A percentile compares a stretch with the other conserved stretches of the same genome.
These are phyloP conservation scores for Ascoidea asiatica DNA, from an alignment of 805 yeast species.

Conservation along the genomic window DNA sequence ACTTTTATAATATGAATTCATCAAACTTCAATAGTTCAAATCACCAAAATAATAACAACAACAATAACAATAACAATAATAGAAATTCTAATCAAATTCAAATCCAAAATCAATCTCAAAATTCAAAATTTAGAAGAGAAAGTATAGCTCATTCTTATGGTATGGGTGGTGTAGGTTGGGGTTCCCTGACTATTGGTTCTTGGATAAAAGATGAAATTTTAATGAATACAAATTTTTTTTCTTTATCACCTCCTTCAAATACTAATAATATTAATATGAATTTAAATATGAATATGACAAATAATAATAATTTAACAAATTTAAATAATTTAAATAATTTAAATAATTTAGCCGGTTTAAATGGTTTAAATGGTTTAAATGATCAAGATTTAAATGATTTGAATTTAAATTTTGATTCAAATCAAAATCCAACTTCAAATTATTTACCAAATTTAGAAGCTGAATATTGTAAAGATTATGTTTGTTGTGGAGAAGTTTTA, in stretches of 20 bases:
- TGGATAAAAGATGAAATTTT: constrained; percentile 93
- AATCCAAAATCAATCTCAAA: constrained; percentile 19
- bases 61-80: constrained; percentile 4
- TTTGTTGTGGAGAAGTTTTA: constrained; percentile 85
- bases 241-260: background rate
- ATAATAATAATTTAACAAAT: background rate
- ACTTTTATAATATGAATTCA: background rate
- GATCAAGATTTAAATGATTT: background rate
- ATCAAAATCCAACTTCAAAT: constrained; percentile 41
- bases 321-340: no score
- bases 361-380: background rate
- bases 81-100: constrained; percentile 8
- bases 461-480: constrained; percentile 90
- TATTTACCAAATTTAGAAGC: constrained; percentile 91
- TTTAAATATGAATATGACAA: no score
- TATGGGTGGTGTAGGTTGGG: constrained; percentile 97
- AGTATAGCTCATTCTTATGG: constrained; percentile 94
- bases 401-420: background rate
- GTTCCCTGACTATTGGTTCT: constrained; percentile 85
- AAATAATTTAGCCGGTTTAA: no score
- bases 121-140: constrained; percentile 62
- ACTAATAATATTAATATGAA: no score
- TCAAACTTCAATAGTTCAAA: background rate
- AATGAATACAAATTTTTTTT: constrained; percentile 12
- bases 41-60: constrained; percentile 9